Evolutionary conservation across 805 yeast genomes (phyloP), one percentile per base, ranked within the genome.

Genomic region (Kazachstania martiniae): DNA sequence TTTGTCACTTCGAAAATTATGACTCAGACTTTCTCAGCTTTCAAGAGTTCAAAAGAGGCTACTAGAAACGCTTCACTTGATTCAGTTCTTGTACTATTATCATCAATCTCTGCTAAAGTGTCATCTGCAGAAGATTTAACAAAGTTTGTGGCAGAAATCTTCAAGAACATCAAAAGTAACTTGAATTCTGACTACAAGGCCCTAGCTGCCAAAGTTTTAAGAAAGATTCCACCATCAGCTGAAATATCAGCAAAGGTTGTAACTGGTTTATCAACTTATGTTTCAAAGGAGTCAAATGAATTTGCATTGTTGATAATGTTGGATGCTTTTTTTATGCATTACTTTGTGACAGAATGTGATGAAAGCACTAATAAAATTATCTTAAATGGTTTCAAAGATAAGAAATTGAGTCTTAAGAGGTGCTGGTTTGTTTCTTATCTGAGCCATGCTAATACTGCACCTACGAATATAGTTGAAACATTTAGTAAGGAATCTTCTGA

Each of bases 211-310:
- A 53, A 58, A 12, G 53, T 71, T 3, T 49, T 85, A 9, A 33
- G 50, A 1, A 35, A 44, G n/a, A 33, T 62, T 12, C 59, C 63
- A 5, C 31, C 42, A 3, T 39, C 31, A 18, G 40, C 42, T 9
- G 40, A 53, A 3, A 47, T 58, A 4, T 62, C 72, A 2, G 39
- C 48, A 1, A 61, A 57, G 21, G 55, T 78, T 4, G 51, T 70
- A 2, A 46, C 57, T 1, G 63, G 58, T 0, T 47, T 84, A 22
- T 40, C 66, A 1, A 64, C 78, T 2, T 57, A 75, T n/a, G 61
- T 79, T 3, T 33, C 70, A 0, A 86, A 82, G 43, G 97, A 89
- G 46, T 71, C 74, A 28, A 83, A 85, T 44, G 97, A 89, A 47
- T 12, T 41, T 1, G 72, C 82, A 0, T 61, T 86, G 25, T 37